Evolutionary conservation across 768 basidiomycete species (phyloP).

Genomic region (Kondoa subrosea): DNA sequence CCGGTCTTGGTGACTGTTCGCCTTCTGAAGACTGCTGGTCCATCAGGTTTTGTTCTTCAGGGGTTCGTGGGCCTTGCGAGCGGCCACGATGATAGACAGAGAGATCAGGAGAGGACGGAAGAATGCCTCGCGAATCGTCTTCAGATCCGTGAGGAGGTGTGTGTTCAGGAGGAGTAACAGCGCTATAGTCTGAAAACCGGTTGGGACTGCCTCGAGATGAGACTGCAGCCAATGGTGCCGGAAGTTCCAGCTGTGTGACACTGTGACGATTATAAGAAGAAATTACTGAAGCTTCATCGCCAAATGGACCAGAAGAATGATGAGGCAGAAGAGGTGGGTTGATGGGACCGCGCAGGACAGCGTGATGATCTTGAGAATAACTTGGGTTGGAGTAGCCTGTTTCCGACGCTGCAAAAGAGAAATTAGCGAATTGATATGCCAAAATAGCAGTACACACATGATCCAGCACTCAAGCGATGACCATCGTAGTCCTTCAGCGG

Average conservation of each 20-base stretch:
- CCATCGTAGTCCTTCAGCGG: neutral
- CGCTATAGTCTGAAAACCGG: neutral
- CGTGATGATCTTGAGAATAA: neutral
- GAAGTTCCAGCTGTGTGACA: constrained; percentile 5
- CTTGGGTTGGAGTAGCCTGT: neutral
- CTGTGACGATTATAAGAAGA: neutral
- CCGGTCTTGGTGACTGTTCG: neutral
- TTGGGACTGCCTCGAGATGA: neutral
- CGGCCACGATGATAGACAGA: neutral
- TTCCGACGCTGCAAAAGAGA: constrained; percentile 6
- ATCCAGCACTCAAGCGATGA: neutral
- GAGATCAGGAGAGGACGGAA: neutral
- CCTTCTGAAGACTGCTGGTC: neutral
- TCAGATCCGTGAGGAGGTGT: constrained; percentile 1
- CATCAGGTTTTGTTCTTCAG: neutral
- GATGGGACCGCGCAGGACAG: neutral
- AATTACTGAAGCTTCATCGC: neutral
- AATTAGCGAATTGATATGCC: neutral
- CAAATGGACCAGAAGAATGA: neutral
- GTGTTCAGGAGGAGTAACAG: constrained; percentile 1
- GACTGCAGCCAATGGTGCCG: neutral
- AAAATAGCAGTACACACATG: neutral
- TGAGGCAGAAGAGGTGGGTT: neutral
- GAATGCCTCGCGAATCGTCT: neutral
- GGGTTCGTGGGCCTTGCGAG: neutral